Base-by-base conservation (phyloP, 805 yeast species). In the Schwanniomyces pseudopolymorphus region DNA sequence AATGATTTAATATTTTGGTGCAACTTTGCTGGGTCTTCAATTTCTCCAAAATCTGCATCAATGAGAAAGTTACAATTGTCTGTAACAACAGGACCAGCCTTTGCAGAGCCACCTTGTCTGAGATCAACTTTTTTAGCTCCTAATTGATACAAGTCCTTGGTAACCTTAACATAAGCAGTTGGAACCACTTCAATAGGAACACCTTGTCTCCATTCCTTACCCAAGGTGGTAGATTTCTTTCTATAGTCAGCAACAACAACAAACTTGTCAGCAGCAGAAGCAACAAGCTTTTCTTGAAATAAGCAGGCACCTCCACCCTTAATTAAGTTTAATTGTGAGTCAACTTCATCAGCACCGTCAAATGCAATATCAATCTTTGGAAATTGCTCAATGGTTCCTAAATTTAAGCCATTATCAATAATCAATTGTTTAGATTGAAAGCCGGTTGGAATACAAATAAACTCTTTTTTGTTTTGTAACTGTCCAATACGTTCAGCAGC, bases 251-350 rank as follows among this genome's bases (percentile, higher is more conserved):
- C 99, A 43, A 94, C 97, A 17, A 92, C 77, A 22, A 94, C 74
- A 60, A 92, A 90, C 57, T 78, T 79, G 48, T 79, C 72, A 3
- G 97, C 83, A 50, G 89, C 81, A 46, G 81, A 78, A 14, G 97
- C 96, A 11, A 94, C 96, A 44, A 94, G 76, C 70, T 94, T 94
- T 66, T 94, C 99, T 71, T 92, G 99, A 71, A 94, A 85, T 52
- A 90, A 75, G 67, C 99, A 94, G 1, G 97, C 99, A 36, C 99
- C 99, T 41, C 99, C 99, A 55, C 99, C 99, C 70, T 94, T 94
- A 64, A 94, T 94, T 58, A 91, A 83, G 62, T 90, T 88, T 57
- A 94, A 75, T 17, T 76, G 62, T 4, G 80, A 62, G 66, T 92
- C 99, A 47, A 91, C 91, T 68, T 94, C 99, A 67, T 94, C 99